A percentile compares a stretch with the other conserved stretches of the same genome.
Evolutionary conservation across 2,329 filamentous ascomycete genomes (phyloP).

Genomic region (Colletotrichum godetiae): DNA sequence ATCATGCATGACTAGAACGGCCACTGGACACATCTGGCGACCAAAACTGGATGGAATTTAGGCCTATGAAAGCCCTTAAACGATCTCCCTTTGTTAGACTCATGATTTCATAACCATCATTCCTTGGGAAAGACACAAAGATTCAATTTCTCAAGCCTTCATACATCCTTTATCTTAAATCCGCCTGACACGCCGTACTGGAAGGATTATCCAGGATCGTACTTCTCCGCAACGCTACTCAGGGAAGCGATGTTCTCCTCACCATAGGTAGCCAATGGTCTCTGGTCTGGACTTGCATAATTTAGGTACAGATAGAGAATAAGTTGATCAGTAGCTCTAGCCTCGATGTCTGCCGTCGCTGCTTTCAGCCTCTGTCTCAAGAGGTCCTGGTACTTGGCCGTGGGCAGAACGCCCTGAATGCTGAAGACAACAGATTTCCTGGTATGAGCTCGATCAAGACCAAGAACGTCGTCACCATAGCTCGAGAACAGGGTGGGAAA

Average conservation of each 20-base stretch:
- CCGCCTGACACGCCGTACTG: constrained; percentile 47
- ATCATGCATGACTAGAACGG: too few relatives aligned
- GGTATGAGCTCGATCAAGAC: not conserved
- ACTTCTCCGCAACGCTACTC: constrained; percentile 43
- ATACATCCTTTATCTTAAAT: constrained; percentile 19
- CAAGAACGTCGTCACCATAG: constrained; percentile 1
- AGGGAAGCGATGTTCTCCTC: constrained; percentile 43
- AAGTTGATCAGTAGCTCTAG: not conserved
- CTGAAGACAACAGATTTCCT: not conserved
- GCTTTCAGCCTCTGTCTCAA: not conserved
- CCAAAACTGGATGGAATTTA: too few relatives aligned
- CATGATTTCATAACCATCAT: too few relatives aligned
- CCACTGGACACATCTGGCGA: too few relatives aligned
- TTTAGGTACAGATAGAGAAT: constrained; percentile 48
- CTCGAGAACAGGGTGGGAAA: constrained; percentile 9
- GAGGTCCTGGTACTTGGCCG: not conserved
- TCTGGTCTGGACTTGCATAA: constrained; percentile 46
- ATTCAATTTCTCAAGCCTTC: too few relatives aligned
- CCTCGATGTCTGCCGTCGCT: not conserved
- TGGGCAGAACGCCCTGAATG: not conserved
- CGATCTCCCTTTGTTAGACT: too few relatives aligned
- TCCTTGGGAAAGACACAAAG: too few relatives aligned
- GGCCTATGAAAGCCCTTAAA: too few relatives aligned
- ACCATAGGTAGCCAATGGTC: constrained; percentile 46
- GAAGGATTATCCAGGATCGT: constrained; percentile 47